phyloP scores from a whole-genome alignment of 2,329 filamentous ascomycete genomes.

The Ploettnerulaceae sp. region DNA sequence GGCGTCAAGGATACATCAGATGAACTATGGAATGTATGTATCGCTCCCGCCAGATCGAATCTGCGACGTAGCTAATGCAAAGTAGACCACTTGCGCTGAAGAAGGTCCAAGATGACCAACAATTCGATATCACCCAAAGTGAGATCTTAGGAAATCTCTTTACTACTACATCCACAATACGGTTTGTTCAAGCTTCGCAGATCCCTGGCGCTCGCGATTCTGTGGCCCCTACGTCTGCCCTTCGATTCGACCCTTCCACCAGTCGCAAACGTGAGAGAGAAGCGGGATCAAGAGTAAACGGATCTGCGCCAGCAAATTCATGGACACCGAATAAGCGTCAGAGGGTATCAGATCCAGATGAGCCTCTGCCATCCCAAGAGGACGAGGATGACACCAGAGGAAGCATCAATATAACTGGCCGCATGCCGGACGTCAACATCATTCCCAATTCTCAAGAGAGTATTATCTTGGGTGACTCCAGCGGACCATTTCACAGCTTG shows the following conservation, averaged over 20 bases:
- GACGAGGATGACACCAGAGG: conserved; percentile 12
- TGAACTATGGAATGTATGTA: conserved; percentile 32
- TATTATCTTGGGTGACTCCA: conserved; percentile 13
- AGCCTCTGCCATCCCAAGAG: conserved; percentile 31
- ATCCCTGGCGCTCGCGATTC: conserved; percentile 29
- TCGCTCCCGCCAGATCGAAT: conserved; percentile 2
- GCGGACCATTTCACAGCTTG: conserved; percentile 5
- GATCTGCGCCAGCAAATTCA: conserved; percentile 7
- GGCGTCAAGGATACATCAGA: conserved; percentile 29
- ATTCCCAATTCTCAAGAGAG: conserved; percentile 29
- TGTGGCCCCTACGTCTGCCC: conserved; percentile 31
- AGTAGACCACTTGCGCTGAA: conserved; percentile 30
- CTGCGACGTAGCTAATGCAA: conserved; percentile 10
- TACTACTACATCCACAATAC: conserved; percentile 24
- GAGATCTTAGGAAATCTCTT: conserved; percentile 31
- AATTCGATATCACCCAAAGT: conserved; percentile 31
- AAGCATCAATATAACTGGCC: conserved; percentile 6
- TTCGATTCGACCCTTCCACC: conserved; percentile 26
- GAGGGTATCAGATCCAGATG: conserved; percentile 27
- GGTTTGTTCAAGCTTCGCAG: conserved; percentile 29
- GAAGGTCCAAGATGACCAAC: conserved; percentile 33
- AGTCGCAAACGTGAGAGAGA: conserved; percentile 27
- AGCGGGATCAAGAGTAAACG: conserved; percentile 13
- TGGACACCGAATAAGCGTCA: conserved; percentile 29
- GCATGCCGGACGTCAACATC: conserved; percentile 8